Base-by-base conservation (phyloP, 2,329 filamentous ascomycete genomes). In the Fusarium sp. region DNA sequence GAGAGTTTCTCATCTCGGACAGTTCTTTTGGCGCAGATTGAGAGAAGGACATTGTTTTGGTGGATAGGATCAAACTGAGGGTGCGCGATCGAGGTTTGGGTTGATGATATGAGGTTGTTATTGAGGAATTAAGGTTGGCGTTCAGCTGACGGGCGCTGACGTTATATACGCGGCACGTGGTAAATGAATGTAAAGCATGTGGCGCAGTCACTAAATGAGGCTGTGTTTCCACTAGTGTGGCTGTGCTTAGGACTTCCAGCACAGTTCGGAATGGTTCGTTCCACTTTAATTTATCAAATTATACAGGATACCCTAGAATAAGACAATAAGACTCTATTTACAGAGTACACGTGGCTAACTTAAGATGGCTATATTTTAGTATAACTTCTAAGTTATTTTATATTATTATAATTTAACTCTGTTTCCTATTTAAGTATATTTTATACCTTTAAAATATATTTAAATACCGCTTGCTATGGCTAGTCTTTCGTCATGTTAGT, bases 121-220 rank as follows among this genome's bases (percentile, higher is more conserved):
- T 52, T 31, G 39, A 14, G 35, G 45, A 66, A 44, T 29, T 23
- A 41, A 66, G 29, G 27, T 52, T 29, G 15, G 6, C 23, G 25
- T 66, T 41, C 15, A 45, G 25, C 29, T 61, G 62, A 66, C 62
- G 63, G n/a, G 59, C 25, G 52, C 62, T 66, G 63, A 66, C 62
- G 54, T 61, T 66, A 61, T 61, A 61, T 33, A 23, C 5, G 37
- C 10, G 19, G 41, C 63, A 64, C 48, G n/a, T 41, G 48, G n/a
- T 46, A 5, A 10, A 8, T 37, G n/a, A n/a, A 33, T 31, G 60
- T 29, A 42, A 0, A 31, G 3, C 8, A 19, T 9, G 37, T 66
- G 63, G 63, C 63, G 63, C 41, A 41, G 63, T n/a, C 4, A 0
- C 3, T n/a, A 5, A 4, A 11, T 54, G 33, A 54, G 49, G 49